phyloP scores from a whole-genome alignment of 495 filamentous ascomycete genomes.

The Viridothelium virens region DNA sequence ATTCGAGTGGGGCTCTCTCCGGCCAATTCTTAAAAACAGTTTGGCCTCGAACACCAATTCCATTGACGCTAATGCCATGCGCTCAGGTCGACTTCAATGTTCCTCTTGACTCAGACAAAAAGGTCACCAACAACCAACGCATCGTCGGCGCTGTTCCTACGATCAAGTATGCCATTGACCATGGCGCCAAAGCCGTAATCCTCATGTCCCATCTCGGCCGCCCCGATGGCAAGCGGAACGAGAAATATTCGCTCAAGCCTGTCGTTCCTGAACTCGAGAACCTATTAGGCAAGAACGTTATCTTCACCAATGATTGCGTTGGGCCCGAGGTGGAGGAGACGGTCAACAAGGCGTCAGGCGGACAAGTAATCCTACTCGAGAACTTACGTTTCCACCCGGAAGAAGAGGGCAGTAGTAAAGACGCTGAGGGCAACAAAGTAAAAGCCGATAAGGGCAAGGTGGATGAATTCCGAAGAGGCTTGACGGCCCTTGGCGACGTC shows the following conservation, averaged over 20 bases:
- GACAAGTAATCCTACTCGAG: conserved; percentile 85
- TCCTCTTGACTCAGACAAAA: conserved; percentile 79
- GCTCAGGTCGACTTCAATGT: conserved; percentile 98
- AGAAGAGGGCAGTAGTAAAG: conserved; percentile 92
- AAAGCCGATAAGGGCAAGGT: conserved; percentile 89
- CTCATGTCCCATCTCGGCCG: conserved; percentile 99
- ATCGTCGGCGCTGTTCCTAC: conserved; percentile 95
- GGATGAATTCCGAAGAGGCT: conserved; percentile 83
- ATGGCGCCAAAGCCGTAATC: conserved; percentile 90
- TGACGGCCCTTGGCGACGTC: conserved; percentile 91
- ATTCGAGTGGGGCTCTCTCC: conserved; percentile 65
- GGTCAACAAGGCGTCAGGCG: conserved; percentile 74
- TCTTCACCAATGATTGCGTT: conserved; percentile 86
- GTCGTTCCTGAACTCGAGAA: conserved; percentile 88
- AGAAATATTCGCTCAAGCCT: conserved; percentile 91
- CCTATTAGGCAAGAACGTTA: conserved; percentile 70
- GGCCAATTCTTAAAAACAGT: neutral
- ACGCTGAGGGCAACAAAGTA: conserved; percentile 88
- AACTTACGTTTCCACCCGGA: conserved; percentile 97
- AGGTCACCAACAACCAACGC: conserved; percentile 96
- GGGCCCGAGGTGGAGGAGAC: conserved; percentile 81
- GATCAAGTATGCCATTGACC: conserved; percentile 93
- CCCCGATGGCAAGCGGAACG: conserved; percentile 78
- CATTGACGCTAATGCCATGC: conserved; percentile 11
- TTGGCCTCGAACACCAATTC: too few relatives aligned